These are phyloP conservation scores for Haberlea rhodopensis DNA, from an alignment of 257 asterid species.

Conservation along the genomic window DNA sequence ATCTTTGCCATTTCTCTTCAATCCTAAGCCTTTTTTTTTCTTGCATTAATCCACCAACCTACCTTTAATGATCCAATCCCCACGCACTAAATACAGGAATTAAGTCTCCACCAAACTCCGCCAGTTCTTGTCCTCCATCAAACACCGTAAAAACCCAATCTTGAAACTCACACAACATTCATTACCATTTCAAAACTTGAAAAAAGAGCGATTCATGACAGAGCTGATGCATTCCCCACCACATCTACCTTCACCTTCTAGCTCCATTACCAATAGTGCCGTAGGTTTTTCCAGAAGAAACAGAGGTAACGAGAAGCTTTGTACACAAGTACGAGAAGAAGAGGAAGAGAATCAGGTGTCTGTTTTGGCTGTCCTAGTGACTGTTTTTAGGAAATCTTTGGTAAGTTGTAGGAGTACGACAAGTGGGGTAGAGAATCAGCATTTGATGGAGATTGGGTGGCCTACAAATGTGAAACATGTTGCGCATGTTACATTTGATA, in stretches of 20 bases:
- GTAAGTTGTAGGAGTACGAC: background rate
- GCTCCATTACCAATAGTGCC: background rate
- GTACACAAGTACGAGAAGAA: background rate
- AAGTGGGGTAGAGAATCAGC: conserved; percentile 15
- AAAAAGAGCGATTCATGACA: background rate
- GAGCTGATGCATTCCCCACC: background rate
- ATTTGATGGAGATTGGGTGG: conserved; percentile 24
- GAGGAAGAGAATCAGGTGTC: conserved; percentile 14
- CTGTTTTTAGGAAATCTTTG: conserved; percentile 20
- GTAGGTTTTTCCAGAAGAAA: background rate
- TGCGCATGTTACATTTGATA: conserved; percentile 61
- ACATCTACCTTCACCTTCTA: background rate
- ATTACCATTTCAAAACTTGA: background rate
- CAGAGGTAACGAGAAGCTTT: background rate
- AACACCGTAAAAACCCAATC: background rate
- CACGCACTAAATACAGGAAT: background rate
- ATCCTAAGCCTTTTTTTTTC: background rate
- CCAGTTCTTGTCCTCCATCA: background rate
- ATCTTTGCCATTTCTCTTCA: background rate
- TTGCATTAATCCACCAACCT: background rate
- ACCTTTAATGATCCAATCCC: background rate
- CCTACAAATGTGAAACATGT: conserved; percentile 63
- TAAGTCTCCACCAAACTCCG: background rate
- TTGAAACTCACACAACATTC: background rate
- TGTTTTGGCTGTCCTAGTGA: conserved; percentile 13